Conservation (phyloP, 2,329 filamentous ascomycete genomes). For the Alternaria atra region DNA sequence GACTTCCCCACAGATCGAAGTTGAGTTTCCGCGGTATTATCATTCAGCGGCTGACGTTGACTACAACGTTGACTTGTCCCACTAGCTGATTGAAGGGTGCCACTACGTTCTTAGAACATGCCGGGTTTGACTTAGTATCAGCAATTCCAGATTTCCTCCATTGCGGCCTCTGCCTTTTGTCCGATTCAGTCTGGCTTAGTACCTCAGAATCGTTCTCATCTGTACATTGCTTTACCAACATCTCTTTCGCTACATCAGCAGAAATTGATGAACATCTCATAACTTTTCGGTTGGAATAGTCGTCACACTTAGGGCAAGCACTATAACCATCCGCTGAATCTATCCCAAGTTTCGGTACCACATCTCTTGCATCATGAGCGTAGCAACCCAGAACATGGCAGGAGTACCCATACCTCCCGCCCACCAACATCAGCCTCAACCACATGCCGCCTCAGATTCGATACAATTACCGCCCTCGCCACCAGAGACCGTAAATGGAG, state of each 20-base stretch:
- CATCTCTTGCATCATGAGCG: conserved; percentile 28
- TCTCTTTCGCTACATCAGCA: background rate
- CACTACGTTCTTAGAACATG: conserved; percentile 13
- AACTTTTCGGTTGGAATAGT: background rate
- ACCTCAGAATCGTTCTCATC: background rate
- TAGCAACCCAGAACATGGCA: conserved; percentile 17
- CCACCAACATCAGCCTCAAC: conserved; percentile 28
- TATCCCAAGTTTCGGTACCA: background rate
- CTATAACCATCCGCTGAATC: background rate
- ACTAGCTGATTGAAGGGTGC: conserved; percentile 19
- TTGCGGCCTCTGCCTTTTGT: conserved; percentile 4
- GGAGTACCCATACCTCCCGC: conserved; percentile 27
- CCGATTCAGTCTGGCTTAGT: background rate
- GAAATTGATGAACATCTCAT: background rate
- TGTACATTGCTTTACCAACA: background rate
- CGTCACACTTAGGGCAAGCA: background rate
- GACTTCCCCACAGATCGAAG: conserved; percentile 34
- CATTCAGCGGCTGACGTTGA: conserved; percentile 16
- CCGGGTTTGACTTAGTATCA: background rate
- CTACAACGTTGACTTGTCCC: conserved; percentile 13
- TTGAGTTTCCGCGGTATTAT: conserved; percentile 27
- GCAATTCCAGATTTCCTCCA: background rate
- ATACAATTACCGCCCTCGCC: conserved; percentile 46
- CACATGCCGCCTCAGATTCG: conserved; percentile 23
- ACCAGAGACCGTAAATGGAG: conserved; percentile 47